Base-by-base conservation (phyloP, 176 grass and related monocot genomes). In the Ensete glaucum region DNA sequence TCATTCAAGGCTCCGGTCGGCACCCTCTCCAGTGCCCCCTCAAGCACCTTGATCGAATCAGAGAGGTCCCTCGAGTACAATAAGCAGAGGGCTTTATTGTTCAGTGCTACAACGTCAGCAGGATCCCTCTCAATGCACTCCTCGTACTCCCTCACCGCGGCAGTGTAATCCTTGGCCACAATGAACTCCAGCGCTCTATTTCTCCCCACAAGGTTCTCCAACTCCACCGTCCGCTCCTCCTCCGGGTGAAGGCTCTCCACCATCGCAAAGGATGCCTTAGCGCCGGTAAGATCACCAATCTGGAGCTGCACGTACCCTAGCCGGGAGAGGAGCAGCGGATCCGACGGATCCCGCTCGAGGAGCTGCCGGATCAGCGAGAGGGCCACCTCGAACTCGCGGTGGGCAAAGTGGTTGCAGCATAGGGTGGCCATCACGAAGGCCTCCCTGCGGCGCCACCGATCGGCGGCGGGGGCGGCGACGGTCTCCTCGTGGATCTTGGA, bases 61-160 rank as follows among this genome's bases (percentile, higher is more conserved):
- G 89, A 80, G 9, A 96, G 87, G 57, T 96, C 89, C 58, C 92
- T 72, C 9, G 87, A 96, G 71, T 96, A 90, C 92, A 96, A 88
- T 55, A 96, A 84, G 79, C 92, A 96, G 54, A 96, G 65, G 20
- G 92, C 89, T 81, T 96, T 92, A 73, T 92, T 96, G 82, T 96
- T 96, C 73, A 92, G 73, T 0, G 92, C 87, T 21, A 87, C 85
- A 52, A 90, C 92, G 64, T 92, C 92, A 17, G 82, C 50, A 2
- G 81, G 80, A 77, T 92, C 87, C 53, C 85, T 53, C 73, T 92
- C 92, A 25, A 96, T 89, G 81, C 92, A 96, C 57, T 48, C 57
- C 75, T 96, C 92, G 75, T 96, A 96, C 83, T 96, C 89, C 79
- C 92, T 82, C 89, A 89, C 92, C 60, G 92, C 89, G 12, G 92